These are phyloP conservation scores for Lolium perenne DNA, from an alignment of 176 grass and related monocot genomes.

Conservation along the genomic window DNA sequence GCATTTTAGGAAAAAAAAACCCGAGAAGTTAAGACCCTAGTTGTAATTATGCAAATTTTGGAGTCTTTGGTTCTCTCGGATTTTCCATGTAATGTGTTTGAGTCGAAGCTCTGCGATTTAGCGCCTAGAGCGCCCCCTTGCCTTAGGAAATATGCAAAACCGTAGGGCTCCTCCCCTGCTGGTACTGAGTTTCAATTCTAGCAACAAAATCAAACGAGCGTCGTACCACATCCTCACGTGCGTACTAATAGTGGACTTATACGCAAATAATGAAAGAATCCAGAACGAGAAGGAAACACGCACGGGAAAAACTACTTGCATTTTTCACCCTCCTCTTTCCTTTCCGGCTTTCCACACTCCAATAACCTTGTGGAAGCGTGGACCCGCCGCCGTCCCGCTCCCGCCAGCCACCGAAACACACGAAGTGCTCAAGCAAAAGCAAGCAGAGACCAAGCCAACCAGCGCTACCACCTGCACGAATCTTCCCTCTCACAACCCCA, in stretches of 20 bases:
- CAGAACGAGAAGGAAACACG: background rate
- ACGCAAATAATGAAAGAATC: background rate
- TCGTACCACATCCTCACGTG: background rate
- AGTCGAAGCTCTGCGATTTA: no score
- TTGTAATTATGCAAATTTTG: no score
- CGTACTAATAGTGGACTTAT: background rate
- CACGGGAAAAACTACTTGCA: background rate
- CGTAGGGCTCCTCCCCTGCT: no score
- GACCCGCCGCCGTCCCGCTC: background rate
- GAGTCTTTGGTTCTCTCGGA: no score
- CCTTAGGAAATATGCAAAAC: no score
- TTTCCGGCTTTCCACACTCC: background rate
- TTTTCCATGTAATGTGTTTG: no score
- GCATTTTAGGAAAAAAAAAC: no score
- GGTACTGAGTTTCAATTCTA: no score
- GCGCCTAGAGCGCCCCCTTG: no score
- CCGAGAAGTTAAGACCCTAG: no score
- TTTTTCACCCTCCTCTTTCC: background rate
- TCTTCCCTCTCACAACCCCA: conserved; percentile 28
- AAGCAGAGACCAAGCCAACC: conserved; percentile 37
- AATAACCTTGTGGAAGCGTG: background rate
- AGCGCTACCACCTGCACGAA: conserved; percentile 13
- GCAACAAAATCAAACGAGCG: no score
- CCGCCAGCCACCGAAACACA: background rate
- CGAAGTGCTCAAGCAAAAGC: background rate